Base-by-base conservation (phyloP, 345 rosid species). In the Arabidopsis arenosa region DNA sequence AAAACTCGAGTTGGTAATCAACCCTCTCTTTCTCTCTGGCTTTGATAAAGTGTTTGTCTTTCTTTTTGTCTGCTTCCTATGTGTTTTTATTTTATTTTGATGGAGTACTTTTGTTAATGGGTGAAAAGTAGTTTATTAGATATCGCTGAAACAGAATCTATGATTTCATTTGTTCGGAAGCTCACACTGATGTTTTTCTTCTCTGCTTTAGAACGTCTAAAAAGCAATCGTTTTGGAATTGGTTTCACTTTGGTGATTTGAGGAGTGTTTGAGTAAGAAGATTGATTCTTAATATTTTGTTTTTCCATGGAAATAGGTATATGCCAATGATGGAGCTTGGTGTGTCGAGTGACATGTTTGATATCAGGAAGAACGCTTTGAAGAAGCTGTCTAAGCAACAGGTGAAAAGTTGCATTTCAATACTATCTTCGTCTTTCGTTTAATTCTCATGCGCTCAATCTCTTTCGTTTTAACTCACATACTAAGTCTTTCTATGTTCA, bases 251-350 rank as follows among this genome's bases (percentile, higher is more conserved):
- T 49, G 15, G 8, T 67, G 63, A 10, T 32, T 58, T 48, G 51
- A 35, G 9, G 33, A 7, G 1, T 37, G 40, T 9, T 48, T 18
- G 45, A 37, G 15, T 45, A 18, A 2, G 7, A 44, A 55, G 57
- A 18, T 36, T 26, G 18, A n/a, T 54, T 30, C 40, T 60, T 55
- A 14, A 11, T 17, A 6, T 10, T 37, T 55, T 51, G 32, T 75
- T 41, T 41, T 26, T 77, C 28, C 60, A 45, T 76, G 43, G 60
- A 10, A 21, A 72, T 72, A 94, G 96, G 67, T 92, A 84, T 84
- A 63, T 92, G 81, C 88, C 91, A 7, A 77, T 80, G 65, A 87
- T 92, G 97, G 88, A 95, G 73, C 75, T 95, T 21, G 99, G 99
- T 41, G 86, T 82, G 68, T 58, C 92, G 70, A 86, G 78, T 69